A percentile compares a stretch with the other conserved stretches of the same genome.
These are phyloP conservation scores for Sonneratia alba DNA, from an alignment of 345 rosid genomes.

Conservation along the genomic window DNA sequence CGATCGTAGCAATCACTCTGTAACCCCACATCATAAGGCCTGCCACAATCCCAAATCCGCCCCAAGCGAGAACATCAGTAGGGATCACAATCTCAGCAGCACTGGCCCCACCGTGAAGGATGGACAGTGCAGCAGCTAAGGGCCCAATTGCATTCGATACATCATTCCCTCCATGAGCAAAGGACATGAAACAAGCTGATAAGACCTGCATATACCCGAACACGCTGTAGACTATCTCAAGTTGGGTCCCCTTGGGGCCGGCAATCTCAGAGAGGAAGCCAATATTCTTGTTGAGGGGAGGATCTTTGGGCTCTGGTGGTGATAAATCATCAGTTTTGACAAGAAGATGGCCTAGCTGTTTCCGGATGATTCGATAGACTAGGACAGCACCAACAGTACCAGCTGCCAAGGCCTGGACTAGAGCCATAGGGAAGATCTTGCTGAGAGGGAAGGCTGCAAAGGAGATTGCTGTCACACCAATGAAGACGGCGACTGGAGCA, in stretches of 20 bases:
- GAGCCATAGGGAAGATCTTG: constrained; percentile 43
- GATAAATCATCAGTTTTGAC: constrained; percentile 28
- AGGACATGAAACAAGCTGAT: constrained; percentile 98
- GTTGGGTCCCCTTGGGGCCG: constrained; percentile 85
- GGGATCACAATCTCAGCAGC: constrained; percentile 68
- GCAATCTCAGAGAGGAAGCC: constrained; percentile 85
- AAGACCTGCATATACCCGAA: constrained; percentile 93
- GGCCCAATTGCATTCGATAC: constrained; percentile 97
- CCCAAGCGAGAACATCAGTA: constrained; percentile 85
- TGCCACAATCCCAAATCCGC: constrained; percentile 91
- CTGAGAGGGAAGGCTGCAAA: constrained; percentile 86
- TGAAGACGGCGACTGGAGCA: constrained; percentile 70
- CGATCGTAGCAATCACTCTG: constrained; percentile 88
- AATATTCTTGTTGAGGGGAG: constrained; percentile 29
- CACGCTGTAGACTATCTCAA: constrained; percentile 81
- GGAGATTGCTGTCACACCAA: constrained; percentile 75
- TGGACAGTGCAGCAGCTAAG: constrained; percentile 76
- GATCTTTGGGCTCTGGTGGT: constrained; percentile 22
- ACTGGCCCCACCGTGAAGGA: constrained; percentile 62
- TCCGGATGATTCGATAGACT: constrained; percentile 50
- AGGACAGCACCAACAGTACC: constrained; percentile 79
- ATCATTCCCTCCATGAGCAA: constrained; percentile 93
- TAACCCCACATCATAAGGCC: constrained; percentile 90
- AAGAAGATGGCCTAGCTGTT: constrained; percentile 86
- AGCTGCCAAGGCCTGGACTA: constrained; percentile 64